Evolutionary conservation across 1,284 basidiomycete genomes (phyloP), one percentile per base, ranked within the genome.

Genomic region (Pyrrhoderma noxium): DNA sequence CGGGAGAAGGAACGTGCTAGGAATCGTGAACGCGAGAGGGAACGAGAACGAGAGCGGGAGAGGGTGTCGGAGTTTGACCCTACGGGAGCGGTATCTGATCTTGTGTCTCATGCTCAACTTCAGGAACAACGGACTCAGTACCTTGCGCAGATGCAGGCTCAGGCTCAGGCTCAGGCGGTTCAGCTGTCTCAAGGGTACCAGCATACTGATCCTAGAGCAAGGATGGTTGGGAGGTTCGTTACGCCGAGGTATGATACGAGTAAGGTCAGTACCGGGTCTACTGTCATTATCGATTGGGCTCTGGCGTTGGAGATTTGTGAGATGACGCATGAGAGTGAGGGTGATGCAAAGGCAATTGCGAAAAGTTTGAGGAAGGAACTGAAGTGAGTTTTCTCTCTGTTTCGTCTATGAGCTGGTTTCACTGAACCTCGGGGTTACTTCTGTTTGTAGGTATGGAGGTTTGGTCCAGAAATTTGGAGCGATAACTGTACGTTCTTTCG

Each of bases 231-330:
- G 82, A 62, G 51, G 64, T 59, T 19, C 18, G 19, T 23, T 1
- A 38, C 22, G 13, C 85, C 85, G 3, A 84, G 84, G 0, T 85
- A 82, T 0, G 74, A 80, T 0, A 82, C 82, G 3, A 40, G 7
- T 22, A 22, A n/a, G n/a, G 38, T n/a, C 8, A 40, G n/a, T 40
- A 31, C 11, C 7, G 27, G 27, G 5, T 11, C 27, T 31, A 5
- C 27, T 31, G 27, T 31, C 7, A 11, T 31, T 31, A 85, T 89
- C 62, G 85, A 90, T 61, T 89, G 85, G 86, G 65, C 74, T 0
- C 72, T 89, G 34, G 83, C 89, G 0, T 68, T 89, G 31, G 86
- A 89, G 51, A 80, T 90, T 16, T 88, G 85, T 58, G 86, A 90
- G 49, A 72, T 81, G 44, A 82, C 84, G 0, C 84, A 82, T 1